phyloP scores from a whole-genome alignment of 2,329 filamentous ascomycete genomes.

The Venturia effusa region DNA sequence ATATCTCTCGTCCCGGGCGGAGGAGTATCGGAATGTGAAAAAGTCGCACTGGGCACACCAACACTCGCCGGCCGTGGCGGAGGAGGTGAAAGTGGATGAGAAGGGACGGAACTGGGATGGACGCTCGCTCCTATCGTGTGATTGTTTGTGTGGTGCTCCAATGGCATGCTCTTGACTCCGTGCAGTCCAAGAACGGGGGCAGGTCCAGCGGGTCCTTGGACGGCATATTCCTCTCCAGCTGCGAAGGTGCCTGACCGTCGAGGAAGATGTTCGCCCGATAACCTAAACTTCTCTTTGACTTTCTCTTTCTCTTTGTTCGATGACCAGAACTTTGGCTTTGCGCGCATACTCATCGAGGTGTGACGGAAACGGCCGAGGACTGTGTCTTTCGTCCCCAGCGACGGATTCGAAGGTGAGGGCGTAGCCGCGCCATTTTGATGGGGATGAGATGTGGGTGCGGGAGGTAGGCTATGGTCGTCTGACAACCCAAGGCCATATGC shows the following conservation, averaged over 20 bases:
- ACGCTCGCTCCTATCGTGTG: background rate
- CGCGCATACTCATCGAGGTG: conserved; percentile 67
- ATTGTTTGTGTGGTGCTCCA: background rate
- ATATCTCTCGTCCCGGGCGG: background rate
- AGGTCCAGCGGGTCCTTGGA: background rate
- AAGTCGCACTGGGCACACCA: background rate
- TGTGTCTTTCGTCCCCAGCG: conserved; percentile 13
- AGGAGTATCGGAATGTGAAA: background rate
- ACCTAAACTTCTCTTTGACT: conserved; percentile 16
- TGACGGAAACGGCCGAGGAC: conserved; percentile 56
- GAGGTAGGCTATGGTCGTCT: conserved; percentile 32
- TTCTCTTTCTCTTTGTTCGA: conserved; percentile 24
- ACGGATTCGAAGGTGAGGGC: background rate
- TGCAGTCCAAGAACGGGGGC: background rate
- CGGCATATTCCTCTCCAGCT: background rate
- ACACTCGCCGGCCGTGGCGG: background rate
- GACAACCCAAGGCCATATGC: conserved; percentile 36
- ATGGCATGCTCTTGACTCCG: background rate
- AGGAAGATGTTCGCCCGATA: conserved; percentile 6
- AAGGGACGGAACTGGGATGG: background rate
- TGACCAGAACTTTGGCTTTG: conserved; percentile 61
- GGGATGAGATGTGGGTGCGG: conserved; percentile 4
- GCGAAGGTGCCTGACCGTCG: background rate
- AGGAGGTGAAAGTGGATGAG: background rate
- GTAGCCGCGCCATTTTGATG: conserved; percentile 31